Base-by-base conservation (phyloP, 305 asterid species). In the Plantago coronopus region DNA sequence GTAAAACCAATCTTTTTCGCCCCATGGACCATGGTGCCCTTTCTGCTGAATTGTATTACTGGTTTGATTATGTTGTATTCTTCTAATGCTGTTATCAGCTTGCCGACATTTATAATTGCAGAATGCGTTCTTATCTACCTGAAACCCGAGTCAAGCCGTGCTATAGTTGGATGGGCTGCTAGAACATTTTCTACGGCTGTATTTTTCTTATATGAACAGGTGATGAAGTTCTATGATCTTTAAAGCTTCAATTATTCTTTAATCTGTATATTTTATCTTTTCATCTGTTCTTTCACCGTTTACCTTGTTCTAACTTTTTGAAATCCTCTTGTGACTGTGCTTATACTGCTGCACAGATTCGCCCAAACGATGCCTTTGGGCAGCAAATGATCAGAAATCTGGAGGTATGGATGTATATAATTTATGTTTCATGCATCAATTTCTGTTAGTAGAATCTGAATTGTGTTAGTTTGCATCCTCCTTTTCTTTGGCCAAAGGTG, bases 71-170 rank as follows among this genome's bases (percentile, higher is more conserved):
- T 67, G 66, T 68, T 61, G 43, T 60, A 66, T 62, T 65, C 63
- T 74, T 70, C 97, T 89, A 82, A 89, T 82, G 76, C 80, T 74
- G 48, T 76, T 79, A 81, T 85, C 99, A 94, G 99, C 80, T 82
- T 87, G 95, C 99, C 99, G 55, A 89, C 99, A 71, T 85, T 94
- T 78, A 89, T 89, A 82, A 94, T 94, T 81, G 99, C 99, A 94
- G 99, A 94, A 81, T 94, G 99, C 56, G 99, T 94, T 64, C 84
- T 94, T 27, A 94, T 94, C 80, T 89, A 94, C 88, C 62, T 94
- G 74, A 88, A 89, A 72, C 96, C 99, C 23, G 94, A 89, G 72
- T 82, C 95, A 55, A 89, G 95, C 75, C 75, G 86, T 64, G 74
- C 81, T 34, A 75, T 89, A 70, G 96, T 89, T 54, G 79, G 83